Evolutionary conservation across 2,329 filamentous ascomycete genomes (phyloP).

Genomic region (Macrophomina tecta): DNA sequence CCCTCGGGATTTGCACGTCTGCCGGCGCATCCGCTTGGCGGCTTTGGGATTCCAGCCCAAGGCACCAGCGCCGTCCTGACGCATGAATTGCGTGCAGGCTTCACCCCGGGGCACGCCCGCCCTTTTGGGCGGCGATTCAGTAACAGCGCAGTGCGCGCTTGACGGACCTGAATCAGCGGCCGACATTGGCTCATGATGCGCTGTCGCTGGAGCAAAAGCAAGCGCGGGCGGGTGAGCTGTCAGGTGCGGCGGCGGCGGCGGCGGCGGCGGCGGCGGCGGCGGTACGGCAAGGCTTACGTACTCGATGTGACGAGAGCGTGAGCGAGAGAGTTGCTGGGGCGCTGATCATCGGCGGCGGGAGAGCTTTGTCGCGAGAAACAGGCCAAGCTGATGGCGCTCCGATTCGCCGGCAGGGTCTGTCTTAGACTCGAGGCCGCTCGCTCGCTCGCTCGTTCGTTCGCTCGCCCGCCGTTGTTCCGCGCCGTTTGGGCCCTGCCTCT

Average conservation of each 20-base stretch:
- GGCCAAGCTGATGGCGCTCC: slow-evolving; percentile 17
- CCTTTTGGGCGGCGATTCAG: slow-evolving; percentile 25
- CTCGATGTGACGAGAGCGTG: slow-evolving; percentile 2
- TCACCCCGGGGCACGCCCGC: slow-evolving; percentile 18
- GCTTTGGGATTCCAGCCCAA: slow-evolving; percentile 27
- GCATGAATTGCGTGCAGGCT: slow-evolving; percentile 16
- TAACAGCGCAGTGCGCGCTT: slow-evolving; percentile 8
- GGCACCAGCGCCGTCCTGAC: slow-evolving; percentile 18
- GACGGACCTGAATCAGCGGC: slow-evolving; percentile 26
- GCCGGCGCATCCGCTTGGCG: slow-evolving; percentile 26
- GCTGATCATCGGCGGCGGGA: slow-evolving; percentile 4
- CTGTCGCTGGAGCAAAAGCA: slow-evolving; percentile 19
- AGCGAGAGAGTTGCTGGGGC: background rate
- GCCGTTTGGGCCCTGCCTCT: slow-evolving; percentile 13
- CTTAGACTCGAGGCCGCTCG: slow-evolving; percentile 14
- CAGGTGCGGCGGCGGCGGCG: slow-evolving; percentile 11
- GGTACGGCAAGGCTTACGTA: slow-evolving; percentile 12
- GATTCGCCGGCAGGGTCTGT: slow-evolving; percentile 17
- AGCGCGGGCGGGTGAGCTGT: slow-evolving; percentile 7
- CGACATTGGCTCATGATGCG: slow-evolving; percentile 21
- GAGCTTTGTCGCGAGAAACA: background rate
- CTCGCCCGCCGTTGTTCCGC: slow-evolving; percentile 15
- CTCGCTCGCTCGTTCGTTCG: too few relatives aligned
- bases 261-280: background rate
- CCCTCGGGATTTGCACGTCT: slow-evolving; percentile 22